Evolutionary conservation across 345 rosid species (phyloP), one percentile per base, ranked within the genome.

Genomic region (Alliaria petiolata): DNA sequence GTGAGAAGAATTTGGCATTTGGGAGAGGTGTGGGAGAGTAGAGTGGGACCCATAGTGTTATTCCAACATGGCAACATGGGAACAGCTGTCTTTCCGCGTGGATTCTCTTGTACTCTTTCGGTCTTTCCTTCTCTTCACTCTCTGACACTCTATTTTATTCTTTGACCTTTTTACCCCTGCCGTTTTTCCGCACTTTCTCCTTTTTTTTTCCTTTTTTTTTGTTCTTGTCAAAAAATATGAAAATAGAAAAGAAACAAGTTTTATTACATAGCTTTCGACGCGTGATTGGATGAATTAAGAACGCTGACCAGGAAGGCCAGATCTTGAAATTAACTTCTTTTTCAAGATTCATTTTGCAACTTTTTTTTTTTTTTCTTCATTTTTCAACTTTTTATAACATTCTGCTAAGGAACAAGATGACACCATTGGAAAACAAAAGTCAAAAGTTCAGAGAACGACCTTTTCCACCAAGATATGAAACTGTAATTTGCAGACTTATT

Each of bases 61-160:
- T 47, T 58, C 78, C 67, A 58, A 74, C 77, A 73, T 28, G 77
- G 77, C 77, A 72, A 64, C 76, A 73, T 73, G 77, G 66, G 20
- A 74, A 74, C 72, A 74, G 78, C 78, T 74, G 78, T 66, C 72
- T 74, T 66, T 74, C 61, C 78, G 78, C 78, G 78, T 74, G 72
- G 67, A 58, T 74, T 66, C 44, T 74, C 5, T 66, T 49, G 15
- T 42, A 63, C 62, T 62, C 62, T 35, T 14, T 36, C 62, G 30
- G 3, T n/a, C n/a, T n/a, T 38, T 2, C 2, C 39, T 14, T 16
- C 40, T 30, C 22, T 22, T 67, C 63, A 43, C 33, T 50, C 17
- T 17, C 60, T 17, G 25, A 8, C n/a, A 5, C 22, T 20, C 50
- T 69, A 45, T 55, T 3, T 20, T 14, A 16, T 59, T 39, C 14